Percentiles rank a stretch among this genome's conserved stretches.
Conservation (phyloP, 345 rosid species). For the Heritiera littoralis region DNA sequence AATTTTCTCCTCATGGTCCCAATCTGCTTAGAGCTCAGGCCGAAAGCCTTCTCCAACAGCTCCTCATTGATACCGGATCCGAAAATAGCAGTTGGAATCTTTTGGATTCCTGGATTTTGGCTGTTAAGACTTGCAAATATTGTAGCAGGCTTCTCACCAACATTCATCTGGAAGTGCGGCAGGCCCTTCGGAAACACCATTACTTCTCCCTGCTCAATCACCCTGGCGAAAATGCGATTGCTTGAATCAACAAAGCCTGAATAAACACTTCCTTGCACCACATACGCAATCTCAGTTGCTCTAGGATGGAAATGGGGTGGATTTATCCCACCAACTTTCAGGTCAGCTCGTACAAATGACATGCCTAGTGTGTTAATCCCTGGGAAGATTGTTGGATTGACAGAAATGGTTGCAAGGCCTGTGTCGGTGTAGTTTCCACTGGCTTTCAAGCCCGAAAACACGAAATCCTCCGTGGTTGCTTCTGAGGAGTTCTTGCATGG, state of each 20-base stretch:
- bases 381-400: conserved; percentile 58
- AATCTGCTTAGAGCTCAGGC: conserved; percentile 63
- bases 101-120: conserved; percentile 69
- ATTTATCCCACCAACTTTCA: conserved; percentile 60
- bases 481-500: conserved; percentile 68
- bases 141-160: conserved; percentile 61
- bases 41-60: conserved; percentile 77
- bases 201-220: conserved; percentile 77
- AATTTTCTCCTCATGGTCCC: conserved; percentile 39
- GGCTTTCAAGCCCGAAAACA: conserved; percentile 64
- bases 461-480: conserved; percentile 60
- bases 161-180: conserved; percentile 85
- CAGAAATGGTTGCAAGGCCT: conserved; percentile 60
- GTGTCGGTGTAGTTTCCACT: conserved; percentile 47
- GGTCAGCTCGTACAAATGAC: conserved; percentile 75
- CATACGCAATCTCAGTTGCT: conserved; percentile 67
- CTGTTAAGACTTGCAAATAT: conserved; percentile 69
- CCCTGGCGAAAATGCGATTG: conserved; percentile 61
- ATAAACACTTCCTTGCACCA: conserved; percentile 62
- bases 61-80: conserved; percentile 66
- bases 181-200: conserved; percentile 85
- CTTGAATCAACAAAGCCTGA: conserved; percentile 75
- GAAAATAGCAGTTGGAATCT: conserved; percentile 63
- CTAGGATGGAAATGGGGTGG: conserved; percentile 84
- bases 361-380: conserved; percentile 73